Percentiles rank a stretch among this genome's conserved stretches.
Conservation (phyloP, 2,329 filamentous ascomycete genomes). For the Arthroderma sp. region DNA sequence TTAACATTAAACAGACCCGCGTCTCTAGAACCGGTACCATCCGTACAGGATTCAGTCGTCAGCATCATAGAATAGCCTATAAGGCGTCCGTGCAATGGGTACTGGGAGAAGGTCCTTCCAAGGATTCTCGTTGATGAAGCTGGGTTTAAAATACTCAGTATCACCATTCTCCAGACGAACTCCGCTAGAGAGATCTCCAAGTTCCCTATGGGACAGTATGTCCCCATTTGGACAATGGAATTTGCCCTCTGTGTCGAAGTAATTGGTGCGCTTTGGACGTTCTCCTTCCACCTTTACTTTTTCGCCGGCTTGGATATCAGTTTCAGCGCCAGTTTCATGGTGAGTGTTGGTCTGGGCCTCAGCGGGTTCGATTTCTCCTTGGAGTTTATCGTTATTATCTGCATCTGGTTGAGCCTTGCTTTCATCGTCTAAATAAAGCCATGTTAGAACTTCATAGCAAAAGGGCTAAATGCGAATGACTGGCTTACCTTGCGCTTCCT, state of each 20-base stretch:
- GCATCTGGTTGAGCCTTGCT: too few species aligned
- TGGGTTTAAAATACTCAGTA: constrained; percentile 14
- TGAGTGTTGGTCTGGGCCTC: too few species aligned
- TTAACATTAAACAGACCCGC: too few species aligned
- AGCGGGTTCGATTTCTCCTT: too few species aligned
- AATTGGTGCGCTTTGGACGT: background rate
- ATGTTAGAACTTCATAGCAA: too few species aligned
- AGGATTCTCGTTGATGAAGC: constrained; percentile 14
- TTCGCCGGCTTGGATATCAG: too few species aligned
- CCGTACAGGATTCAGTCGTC: background rate
- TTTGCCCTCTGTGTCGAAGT: background rate
- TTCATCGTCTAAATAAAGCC: too few species aligned
- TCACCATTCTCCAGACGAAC: constrained; percentile 11
- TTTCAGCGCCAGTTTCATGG: too few species aligned
- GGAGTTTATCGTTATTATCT: too few species aligned
- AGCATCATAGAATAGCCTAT: background rate
- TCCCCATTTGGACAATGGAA: constrained; percentile 9
- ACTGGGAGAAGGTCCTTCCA: constrained; percentile 9
- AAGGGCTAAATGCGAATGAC: too few species aligned
- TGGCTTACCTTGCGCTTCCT: too few species aligned
- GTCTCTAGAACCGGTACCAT: too few species aligned
- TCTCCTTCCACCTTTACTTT: background rate
- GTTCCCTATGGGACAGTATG: constrained; percentile 3
- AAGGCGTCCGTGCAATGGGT: background rate
- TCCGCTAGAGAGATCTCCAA: constrained; percentile 4